These are phyloP conservation scores for Ambrosia hybrid DNA, from an alignment of 140 eudicot genomes.

Conservation along the genomic window DNA sequence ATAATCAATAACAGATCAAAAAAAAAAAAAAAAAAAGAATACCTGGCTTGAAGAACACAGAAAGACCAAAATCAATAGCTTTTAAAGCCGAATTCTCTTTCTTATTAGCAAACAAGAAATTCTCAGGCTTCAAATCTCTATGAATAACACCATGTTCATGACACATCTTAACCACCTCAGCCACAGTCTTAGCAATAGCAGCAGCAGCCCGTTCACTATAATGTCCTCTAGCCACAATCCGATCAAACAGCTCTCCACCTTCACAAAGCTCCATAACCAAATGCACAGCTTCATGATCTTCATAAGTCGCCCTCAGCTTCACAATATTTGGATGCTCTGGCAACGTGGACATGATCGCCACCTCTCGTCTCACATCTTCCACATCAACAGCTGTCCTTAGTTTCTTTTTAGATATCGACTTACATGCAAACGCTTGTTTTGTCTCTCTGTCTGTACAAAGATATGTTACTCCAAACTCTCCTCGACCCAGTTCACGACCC, in stretches of 20 bases:
- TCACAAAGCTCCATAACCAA: constrained; percentile 94
- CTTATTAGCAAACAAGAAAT: constrained; percentile 86
- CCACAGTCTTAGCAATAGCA: constrained; percentile 71
- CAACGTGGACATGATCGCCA: constrained; percentile 78
- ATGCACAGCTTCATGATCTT: constrained; percentile 87
- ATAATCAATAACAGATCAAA: background rate
- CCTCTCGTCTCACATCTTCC: constrained; percentile 89
- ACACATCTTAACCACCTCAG: constrained; percentile 90
- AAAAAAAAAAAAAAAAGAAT: background rate
- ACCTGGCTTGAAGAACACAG: constrained; percentile 94
- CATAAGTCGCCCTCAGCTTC: constrained; percentile 71
- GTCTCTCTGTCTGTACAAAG: constrained; percentile 80
- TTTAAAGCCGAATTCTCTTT: constrained; percentile 79
- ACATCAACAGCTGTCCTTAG: constrained; percentile 78
- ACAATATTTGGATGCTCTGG: constrained; percentile 82
- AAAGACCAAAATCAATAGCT: constrained; percentile 95
- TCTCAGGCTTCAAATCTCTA: constrained; percentile 93
- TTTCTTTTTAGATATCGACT: constrained; percentile 77
- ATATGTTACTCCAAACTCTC: constrained; percentile 89
- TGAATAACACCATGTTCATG: constrained; percentile 91
- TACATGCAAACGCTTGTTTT: constrained; percentile 66
- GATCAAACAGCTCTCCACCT: constrained; percentile 90
- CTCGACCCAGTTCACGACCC: constrained; percentile 90
- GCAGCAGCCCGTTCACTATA: constrained; percentile 96
- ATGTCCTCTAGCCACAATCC: constrained; percentile 91